Conservation (phyloP, 1,284 basidiomycete species). For the Chalciporus sp. region DNA sequence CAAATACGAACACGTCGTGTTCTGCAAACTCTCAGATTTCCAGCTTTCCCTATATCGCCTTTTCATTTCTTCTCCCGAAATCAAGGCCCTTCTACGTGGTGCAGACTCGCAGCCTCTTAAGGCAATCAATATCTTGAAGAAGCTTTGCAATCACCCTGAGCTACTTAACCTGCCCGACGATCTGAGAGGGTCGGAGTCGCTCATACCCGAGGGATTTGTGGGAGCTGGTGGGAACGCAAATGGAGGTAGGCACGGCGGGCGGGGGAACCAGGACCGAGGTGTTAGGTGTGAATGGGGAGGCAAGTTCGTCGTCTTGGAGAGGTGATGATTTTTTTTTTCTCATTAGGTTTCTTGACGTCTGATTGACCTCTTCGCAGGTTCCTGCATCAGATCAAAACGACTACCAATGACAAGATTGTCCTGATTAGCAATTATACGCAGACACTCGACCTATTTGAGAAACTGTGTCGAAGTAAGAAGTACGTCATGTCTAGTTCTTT, state of each 20-base stretch:
- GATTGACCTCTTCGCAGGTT: conserved; percentile 56
- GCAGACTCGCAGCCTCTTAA: conserved; percentile 94
- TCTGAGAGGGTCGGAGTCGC: conserved; percentile 80
- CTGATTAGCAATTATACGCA: conserved; percentile 99
- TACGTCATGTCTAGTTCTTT: conserved; percentile 36
- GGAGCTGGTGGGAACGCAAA: conserved; percentile 48
- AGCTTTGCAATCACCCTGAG: conserved; percentile 97
- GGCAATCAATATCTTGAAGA: conserved; percentile 96
- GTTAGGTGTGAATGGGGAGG: conserved; percentile 84
- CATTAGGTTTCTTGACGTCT: neutral
- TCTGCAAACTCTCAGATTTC: conserved; percentile 88
- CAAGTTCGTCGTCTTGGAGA: conserved; percentile 93
- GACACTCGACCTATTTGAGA: conserved; percentile 94
- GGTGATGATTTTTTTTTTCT: conserved; percentile 48
- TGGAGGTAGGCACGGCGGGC: conserved; percentile 40
- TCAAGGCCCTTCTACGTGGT: conserved; percentile 89
- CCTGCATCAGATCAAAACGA: conserved; percentile 77
- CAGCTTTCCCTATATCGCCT: conserved; percentile 89
- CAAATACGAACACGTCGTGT: conserved; percentile 99
- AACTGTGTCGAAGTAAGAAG: conserved; percentile 83
- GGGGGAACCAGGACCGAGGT: conserved; percentile 47
- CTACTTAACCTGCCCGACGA: conserved; percentile 88
- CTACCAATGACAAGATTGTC: conserved; percentile 96
- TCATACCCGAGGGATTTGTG: conserved; percentile 84
- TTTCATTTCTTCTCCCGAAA: conserved; percentile 95